Percentiles rank a stretch among this genome's conserved stretches.
Evolutionary conservation across 345 rosid species (phyloP).

Genomic region (Eucalyptus cloeziana): DNA sequence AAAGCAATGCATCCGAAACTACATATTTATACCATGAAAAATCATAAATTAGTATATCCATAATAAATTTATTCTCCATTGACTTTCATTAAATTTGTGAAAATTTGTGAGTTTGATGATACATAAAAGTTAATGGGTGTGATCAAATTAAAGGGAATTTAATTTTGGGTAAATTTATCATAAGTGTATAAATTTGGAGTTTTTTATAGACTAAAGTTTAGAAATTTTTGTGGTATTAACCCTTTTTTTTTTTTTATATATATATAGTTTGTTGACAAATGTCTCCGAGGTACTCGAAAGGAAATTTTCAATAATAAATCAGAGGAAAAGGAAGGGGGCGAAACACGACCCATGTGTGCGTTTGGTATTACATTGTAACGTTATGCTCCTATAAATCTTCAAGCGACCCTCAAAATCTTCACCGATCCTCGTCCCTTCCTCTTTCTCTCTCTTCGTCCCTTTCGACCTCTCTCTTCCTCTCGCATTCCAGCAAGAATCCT

Average conservation of each 20-base stretch:
- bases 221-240: accelerated
- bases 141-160: accelerated
- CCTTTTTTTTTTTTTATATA: accelerated
- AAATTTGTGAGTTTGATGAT: no score
- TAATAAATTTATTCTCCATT: no score
- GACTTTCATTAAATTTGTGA: no score
- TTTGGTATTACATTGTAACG: background rate
- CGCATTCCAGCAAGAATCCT: background rate
- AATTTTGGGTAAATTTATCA: accelerated
- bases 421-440: background rate
- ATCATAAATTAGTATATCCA: accelerated
- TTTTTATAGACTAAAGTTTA: accelerated
- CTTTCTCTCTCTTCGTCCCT: background rate
- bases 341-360: background rate
- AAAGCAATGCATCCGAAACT: no score
- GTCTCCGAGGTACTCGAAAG: background rate
- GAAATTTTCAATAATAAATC: background rate
- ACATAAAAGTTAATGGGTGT: accelerated
- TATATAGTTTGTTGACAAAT: background rate
- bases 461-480: background rate
- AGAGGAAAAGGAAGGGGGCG: background rate
- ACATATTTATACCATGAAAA: no score
- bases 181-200: accelerated
- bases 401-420: background rate
- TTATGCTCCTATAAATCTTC: background rate